Base-by-base conservation (phyloP, 805 yeast genomes). In the Ogataea dorogensis region DNA sequence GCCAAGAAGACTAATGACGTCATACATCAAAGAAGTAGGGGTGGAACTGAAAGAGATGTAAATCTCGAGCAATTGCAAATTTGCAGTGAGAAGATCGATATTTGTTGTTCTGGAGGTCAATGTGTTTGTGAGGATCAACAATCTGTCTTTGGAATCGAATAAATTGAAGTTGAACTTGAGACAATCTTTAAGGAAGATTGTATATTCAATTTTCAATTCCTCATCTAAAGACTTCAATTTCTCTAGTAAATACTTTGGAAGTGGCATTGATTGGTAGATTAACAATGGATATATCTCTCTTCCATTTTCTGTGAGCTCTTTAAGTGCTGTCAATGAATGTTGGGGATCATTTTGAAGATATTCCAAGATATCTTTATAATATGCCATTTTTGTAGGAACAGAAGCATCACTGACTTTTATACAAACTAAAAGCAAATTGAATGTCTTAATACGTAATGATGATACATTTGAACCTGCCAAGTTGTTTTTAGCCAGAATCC, bases 401-500 rank as follows among this genome's bases (percentile, higher is more conserved):
- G 77, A 61, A 7, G 63, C 49, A 26, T 76, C 80, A 41, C 77
- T 78, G 23, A 69, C 63, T 14, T 56, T 51, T 7, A 82, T 75
- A 56, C 95, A 82, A 33, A 68, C 65, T 5, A 59, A 51, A 50
- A 85, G 56, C 16, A 87, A 61, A 12, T 65, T 56, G 21, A 85
- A 56, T 0, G 80, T 79, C 1, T 73, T 70, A 20, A 70, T 59
- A 17, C 81, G 60, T 3, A 66, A 56, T 12, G 59, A 64, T 1
- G 55, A 38, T 14, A 49, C 50, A 20, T 50, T 54, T 3, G 56
- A 53, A 0, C 61, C 53, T 5, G 63, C 63, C 33, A 84, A 67
- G 54, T 81, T 58, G 33, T 70, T 75, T 41, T 73, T 64, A 0
- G 82, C 80, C 33, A 78, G 61, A 54, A 80, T 77, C 96, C 96